Percentiles rank a stretch among this genome's conserved stretches.
Evolutionary conservation across 2,329 filamentous ascomycete species (phyloP).

Genomic region (Septoria linicola): DNA sequence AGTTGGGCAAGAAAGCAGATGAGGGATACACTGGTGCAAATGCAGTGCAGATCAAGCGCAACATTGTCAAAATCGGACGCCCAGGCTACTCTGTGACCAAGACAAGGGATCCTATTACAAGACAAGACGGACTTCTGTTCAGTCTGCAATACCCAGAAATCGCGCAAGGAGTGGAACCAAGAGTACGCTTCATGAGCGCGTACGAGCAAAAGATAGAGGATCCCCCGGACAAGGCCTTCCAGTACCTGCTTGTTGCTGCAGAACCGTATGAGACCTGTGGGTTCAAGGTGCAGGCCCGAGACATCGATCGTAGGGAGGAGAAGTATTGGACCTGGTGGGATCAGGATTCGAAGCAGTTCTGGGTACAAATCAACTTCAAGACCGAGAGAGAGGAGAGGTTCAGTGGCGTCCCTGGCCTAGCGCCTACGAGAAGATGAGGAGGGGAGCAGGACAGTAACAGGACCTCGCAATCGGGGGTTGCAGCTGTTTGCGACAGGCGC

Average conservation of each 20-base stretch:
- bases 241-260: slow-evolving; percentile 91
- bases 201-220: slow-evolving; percentile 96
- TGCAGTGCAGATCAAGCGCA: slow-evolving; percentile 67
- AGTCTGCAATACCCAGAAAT: slow-evolving; percentile 96
- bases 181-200: slow-evolving; percentile 95
- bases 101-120: slow-evolving; percentile 80
- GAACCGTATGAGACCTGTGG: slow-evolving; percentile 97
- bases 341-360: slow-evolving; percentile 92
- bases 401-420: slow-evolving; percentile 64
- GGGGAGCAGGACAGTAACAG: background rate
- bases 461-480: no score
- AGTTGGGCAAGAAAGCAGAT: slow-evolving; percentile 70
- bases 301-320: slow-evolving; percentile 87
- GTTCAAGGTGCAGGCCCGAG: slow-evolving; percentile 91
- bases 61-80: slow-evolving; percentile 89
- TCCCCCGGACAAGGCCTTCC: slow-evolving; percentile 83
- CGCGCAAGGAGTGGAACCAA: slow-evolving; percentile 68
- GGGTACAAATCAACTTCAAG: slow-evolving; percentile 97
- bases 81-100: slow-evolving; percentile 99
- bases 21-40: slow-evolving; percentile 69
- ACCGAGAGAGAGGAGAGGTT: slow-evolving; percentile 94
- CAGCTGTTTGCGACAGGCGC: background rate
- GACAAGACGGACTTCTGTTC: slow-evolving; percentile 89
- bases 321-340: slow-evolving; percentile 95
- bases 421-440: slow-evolving; percentile 42